Percentiles rank a stretch among this genome's conserved stretches.
These are phyloP conservation scores for Dendrocalamus latiflorus DNA, from an alignment of 202 grass and related monocot species.

Conservation along the genomic window DNA sequence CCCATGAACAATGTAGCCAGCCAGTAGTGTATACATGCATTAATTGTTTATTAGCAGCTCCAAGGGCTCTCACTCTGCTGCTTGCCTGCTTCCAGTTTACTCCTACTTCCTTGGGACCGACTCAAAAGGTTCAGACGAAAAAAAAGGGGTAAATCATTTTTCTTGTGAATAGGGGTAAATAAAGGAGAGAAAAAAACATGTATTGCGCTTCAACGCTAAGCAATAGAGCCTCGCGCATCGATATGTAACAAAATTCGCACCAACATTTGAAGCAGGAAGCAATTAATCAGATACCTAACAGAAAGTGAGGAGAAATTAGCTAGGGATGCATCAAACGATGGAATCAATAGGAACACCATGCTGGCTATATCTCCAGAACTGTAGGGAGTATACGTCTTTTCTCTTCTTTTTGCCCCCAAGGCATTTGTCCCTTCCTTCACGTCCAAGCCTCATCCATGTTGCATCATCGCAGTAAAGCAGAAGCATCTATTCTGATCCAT, in stretches of 20 bases:
- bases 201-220: slow-evolving; percentile 4
- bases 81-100: neutral
- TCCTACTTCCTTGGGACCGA: neutral
- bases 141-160: neutral
- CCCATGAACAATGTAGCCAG: slow-evolving; percentile 28
- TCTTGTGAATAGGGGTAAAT: too few species aligned
- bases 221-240: neutral
- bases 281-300: neutral
- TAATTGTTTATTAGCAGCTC: neutral
- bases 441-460: slow-evolving; percentile 32
- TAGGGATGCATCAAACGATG: neutral
- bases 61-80: neutral
- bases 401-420: neutral
- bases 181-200: neutral
- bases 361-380: neutral
- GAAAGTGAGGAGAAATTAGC: neutral
- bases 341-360: neutral
- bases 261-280: neutral
- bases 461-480: slow-evolving; percentile 43
- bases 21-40: slow-evolving; percentile 28
- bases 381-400: neutral
- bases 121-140: neutral
- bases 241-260: neutral
- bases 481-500: slow-evolving; percentile 38
- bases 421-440: slow-evolving; percentile 52